Evolutionary conservation across 2,329 filamentous ascomycete genomes (phyloP).

Genomic region (Whalleya microplaca): DNA sequence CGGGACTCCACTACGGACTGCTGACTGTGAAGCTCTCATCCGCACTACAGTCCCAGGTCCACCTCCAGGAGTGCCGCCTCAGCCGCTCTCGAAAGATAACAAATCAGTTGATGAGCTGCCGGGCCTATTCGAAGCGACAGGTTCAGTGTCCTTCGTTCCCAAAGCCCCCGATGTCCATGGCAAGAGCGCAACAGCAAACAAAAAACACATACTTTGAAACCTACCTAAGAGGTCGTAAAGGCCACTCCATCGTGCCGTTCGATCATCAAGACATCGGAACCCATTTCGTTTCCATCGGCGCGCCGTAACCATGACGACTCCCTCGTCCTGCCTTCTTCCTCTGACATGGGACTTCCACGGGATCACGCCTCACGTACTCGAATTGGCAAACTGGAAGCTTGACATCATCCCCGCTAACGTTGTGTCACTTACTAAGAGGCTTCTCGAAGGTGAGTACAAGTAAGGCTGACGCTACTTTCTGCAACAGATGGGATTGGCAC

Average conservation of each 20-base stretch:
- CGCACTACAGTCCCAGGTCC: background rate
- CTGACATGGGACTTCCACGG: background rate
- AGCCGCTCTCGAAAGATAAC: background rate
- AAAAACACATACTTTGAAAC: no score
- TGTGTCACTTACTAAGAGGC: constrained; percentile 10
- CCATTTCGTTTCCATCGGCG: background rate
- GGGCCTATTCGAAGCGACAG: background rate
- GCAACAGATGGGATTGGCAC: constrained; percentile 13
- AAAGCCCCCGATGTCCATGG: background rate
- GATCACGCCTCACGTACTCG: background rate
- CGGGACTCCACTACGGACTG: no score
- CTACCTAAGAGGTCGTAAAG: no score
- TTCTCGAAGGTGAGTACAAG: background rate
- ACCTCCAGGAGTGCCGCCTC: background rate
- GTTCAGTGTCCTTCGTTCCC: background rate
- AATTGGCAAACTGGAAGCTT: background rate
- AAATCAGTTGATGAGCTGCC: background rate
- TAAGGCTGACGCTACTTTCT: constrained; percentile 1
- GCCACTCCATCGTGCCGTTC: no score
- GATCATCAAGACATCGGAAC: background rate
- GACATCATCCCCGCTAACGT: background rate
- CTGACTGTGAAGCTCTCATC: background rate
- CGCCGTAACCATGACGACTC: background rate
- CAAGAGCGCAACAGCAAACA: background rate
- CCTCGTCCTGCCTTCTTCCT: background rate